phyloP scores from a whole-genome alignment of 2,329 filamentous ascomycete species.

The Aspergillus tubingensis region DNA sequence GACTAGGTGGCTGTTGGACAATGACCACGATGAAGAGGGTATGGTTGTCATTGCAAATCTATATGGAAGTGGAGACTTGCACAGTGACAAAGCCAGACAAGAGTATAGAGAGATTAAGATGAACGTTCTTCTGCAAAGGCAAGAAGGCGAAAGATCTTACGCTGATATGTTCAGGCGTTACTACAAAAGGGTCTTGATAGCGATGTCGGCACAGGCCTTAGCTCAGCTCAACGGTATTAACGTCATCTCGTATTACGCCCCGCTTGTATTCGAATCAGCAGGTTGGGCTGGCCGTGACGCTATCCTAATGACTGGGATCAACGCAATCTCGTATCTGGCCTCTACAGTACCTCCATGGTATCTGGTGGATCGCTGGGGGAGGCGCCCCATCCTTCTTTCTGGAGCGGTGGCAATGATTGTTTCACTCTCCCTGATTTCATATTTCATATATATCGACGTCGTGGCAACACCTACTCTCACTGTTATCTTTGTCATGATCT shows the following conservation, averaged over 20 bases:
- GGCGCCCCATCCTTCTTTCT: constrained; percentile 83
- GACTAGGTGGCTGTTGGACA: constrained; percentile 88
- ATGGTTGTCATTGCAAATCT: constrained; percentile 98
- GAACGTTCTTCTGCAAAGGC: constrained; percentile 87
- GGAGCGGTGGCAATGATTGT: constrained; percentile 88
- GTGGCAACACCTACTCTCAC: constrained; percentile 75
- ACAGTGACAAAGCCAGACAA: constrained; percentile 86
- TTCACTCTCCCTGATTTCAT: constrained; percentile 85
- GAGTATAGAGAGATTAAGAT: constrained; percentile 99
- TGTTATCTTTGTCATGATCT: constrained; percentile 95
- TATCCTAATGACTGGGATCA: constrained; percentile 96
- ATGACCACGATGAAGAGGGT: constrained; percentile 96
- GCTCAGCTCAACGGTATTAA: constrained; percentile 99
- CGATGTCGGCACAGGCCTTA: constrained; percentile 95
- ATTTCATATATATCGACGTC: constrained; percentile 90
- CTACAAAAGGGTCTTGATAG: constrained; percentile 89
- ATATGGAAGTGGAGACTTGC: constrained; percentile 93
- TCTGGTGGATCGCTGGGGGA: constrained; percentile 87
- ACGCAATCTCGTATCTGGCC: constrained; percentile 84
- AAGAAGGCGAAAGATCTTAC: constrained; percentile 93
- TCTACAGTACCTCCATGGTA: constrained; percentile 98
- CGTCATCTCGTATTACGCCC: constrained; percentile 98
- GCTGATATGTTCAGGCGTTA: constrained; percentile 93
- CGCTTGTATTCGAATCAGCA: constrained; percentile 92
- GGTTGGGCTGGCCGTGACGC: constrained; percentile 92